Conservation (phyloP, 2,329 filamentous ascomycete species). For the Fusarium miscanthi region DNA sequence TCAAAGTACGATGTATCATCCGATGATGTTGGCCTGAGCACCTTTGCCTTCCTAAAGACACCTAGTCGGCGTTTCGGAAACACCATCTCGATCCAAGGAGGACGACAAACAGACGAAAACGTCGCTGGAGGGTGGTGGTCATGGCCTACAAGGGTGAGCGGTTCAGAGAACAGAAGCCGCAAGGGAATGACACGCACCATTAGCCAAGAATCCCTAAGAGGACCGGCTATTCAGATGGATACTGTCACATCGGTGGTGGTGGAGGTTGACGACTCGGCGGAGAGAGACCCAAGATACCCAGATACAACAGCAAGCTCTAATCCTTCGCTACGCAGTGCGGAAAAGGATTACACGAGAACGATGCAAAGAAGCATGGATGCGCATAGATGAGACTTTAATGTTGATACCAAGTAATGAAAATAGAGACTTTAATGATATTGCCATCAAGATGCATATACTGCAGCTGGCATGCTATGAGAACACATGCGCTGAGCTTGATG, state of each 20-base stretch:
- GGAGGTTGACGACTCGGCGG: slow-evolving; percentile 49
- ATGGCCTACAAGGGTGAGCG: slow-evolving; percentile 30
- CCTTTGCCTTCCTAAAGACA: slow-evolving; percentile 62
- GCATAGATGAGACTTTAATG: not conserved
- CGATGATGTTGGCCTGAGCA: slow-evolving; percentile 61
- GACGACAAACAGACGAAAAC: slow-evolving; percentile 26
- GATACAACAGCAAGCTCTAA: slow-evolving; percentile 38
- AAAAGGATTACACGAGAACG: slow-evolving; percentile 40
- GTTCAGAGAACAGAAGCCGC: slow-evolving; percentile 8
- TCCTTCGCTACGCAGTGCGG: slow-evolving; percentile 44
- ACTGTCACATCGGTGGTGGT: slow-evolving; percentile 57
- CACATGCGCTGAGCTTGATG: not conserved
- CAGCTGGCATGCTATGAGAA: not conserved
- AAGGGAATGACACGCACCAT: slow-evolving; percentile 37
- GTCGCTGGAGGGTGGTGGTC: slow-evolving; percentile 46
- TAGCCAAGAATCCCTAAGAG: slow-evolving; percentile 50
- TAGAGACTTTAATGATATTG: not conserved
- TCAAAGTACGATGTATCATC: slow-evolving; percentile 50
- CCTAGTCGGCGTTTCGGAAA: slow-evolving; percentile 56
- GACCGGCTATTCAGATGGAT: slow-evolving; percentile 57
- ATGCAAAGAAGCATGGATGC: slow-evolving; percentile 13
- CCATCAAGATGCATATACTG: not conserved
- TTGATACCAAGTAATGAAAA: not conserved
- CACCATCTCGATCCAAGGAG: slow-evolving; percentile 53
- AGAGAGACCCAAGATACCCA: slow-evolving; percentile 44